Evolutionary conservation across 176 grass and related monocot species (phyloP).

Genomic region (Zea luxurians): DNA sequence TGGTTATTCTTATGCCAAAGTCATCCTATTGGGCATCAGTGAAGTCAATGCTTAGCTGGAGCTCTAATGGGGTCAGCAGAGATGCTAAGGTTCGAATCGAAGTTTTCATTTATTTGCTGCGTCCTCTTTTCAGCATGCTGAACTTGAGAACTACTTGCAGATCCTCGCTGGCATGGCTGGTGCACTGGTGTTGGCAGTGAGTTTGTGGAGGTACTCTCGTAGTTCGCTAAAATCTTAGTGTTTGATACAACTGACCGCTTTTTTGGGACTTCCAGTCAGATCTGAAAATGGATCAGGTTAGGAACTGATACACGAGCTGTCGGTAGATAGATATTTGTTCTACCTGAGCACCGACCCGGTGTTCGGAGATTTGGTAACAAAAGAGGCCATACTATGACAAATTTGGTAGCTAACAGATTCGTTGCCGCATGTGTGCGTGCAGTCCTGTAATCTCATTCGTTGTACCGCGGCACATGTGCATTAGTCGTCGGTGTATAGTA

Average conservation of each 20-base stretch:
- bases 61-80: constrained; percentile 57
- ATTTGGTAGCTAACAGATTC: constrained; percentile 47
- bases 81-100: constrained; percentile 71
- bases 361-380: constrained; percentile 24
- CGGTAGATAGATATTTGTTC: constrained; percentile 14
- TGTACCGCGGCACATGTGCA: constrained; percentile 24
- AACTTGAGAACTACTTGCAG: constrained; percentile 52
- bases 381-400: constrained; percentile 32
- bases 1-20: constrained; percentile 98
- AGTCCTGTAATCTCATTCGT: constrained; percentile 35
- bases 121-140: constrained; percentile 5
- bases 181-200: constrained; percentile 71
- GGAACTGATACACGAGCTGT: constrained; percentile 10
- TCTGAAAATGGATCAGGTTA: constrained; percentile 35
- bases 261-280: constrained; percentile 24
- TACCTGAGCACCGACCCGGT: constrained; percentile 3
- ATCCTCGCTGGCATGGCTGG: constrained; percentile 82
- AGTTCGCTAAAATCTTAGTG: constrained; percentile 61
- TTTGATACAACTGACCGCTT: constrained; percentile 1
- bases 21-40: constrained; percentile 57
- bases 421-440: constrained; percentile 27
- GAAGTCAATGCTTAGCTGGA: constrained; percentile 67
- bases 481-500: constrained; percentile 26
- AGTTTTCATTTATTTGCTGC: constrained; percentile 18
- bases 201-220: constrained; percentile 90